These are phyloP conservation scores for Epichloe hybrida DNA, from an alignment of 2,329 filamentous ascomycete genomes.

Conservation along the genomic window DNA sequence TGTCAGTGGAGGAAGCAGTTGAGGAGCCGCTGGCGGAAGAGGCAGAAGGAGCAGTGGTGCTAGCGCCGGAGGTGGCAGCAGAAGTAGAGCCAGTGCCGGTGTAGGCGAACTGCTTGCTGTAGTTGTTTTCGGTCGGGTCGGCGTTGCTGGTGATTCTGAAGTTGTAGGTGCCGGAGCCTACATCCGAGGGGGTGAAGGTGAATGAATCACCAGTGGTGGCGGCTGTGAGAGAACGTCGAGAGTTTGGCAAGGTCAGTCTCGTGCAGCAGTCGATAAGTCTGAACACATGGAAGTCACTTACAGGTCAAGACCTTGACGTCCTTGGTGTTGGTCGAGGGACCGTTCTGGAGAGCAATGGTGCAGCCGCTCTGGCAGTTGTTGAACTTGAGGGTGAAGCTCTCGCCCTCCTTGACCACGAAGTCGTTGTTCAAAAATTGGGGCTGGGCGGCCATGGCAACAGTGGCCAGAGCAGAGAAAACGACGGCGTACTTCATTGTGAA, in stretches of 20 bases:
- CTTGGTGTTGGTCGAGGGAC: constrained; percentile 15
- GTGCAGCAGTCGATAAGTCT: background rate
- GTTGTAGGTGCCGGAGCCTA: constrained; percentile 20
- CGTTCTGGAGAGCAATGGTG: constrained; percentile 22
- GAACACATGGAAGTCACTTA: constrained; percentile 10
- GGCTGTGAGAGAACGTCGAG: constrained; percentile 4
- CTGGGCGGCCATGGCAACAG: constrained; percentile 15
- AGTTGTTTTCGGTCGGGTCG: constrained; percentile 16
- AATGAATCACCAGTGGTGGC: constrained; percentile 11
- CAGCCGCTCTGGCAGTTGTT: constrained; percentile 19
- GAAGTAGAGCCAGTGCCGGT: constrained; percentile 11
- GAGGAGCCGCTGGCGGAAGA: background rate
- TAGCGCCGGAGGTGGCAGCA: constrained; percentile 4
- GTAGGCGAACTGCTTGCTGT: constrained; percentile 19
- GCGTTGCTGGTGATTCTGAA: constrained; percentile 21
- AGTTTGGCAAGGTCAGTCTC: background rate
- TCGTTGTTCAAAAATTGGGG: constrained; percentile 20
- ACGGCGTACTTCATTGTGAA: constrained; percentile 24
- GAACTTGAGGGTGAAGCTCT: constrained; percentile 20
- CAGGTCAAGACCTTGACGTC: constrained; percentile 18
- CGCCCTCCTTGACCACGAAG: constrained; percentile 16
- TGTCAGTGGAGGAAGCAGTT: constrained; percentile 5
- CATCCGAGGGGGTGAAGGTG: constrained; percentile 15
- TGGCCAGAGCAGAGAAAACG: constrained; percentile 17
- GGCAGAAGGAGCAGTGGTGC: constrained; percentile 3